Evolutionary conservation across 2,329 filamentous ascomycete species (phyloP).

Genomic region (Colletotrichum sp.): DNA sequence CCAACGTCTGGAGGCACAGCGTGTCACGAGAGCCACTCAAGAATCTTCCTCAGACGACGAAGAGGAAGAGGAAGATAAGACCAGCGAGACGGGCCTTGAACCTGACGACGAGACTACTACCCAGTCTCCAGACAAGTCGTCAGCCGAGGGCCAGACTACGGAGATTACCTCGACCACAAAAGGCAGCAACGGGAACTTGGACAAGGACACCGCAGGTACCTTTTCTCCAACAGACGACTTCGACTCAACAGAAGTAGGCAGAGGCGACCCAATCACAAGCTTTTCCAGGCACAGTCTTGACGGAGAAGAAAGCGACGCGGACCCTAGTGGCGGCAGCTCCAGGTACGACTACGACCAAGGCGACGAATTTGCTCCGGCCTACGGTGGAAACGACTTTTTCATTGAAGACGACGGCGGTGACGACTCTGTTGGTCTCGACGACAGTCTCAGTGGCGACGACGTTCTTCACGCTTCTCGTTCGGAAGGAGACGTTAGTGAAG

Average conservation of each 20-base stretch:
- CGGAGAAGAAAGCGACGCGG: background rate
- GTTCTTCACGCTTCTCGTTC: background rate
- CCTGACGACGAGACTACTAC: background rate
- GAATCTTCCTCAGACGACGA: background rate
- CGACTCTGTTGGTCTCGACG: background rate
- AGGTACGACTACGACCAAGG: background rate
- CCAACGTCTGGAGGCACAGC: background rate
- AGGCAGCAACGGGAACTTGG: background rate
- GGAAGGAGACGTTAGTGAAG: background rate
- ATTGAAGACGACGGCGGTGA: background rate
- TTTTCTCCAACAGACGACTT: background rate
- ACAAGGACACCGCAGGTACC: background rate
- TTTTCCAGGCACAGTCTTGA: background rate
- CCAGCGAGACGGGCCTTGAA: background rate
- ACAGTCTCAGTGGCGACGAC: background rate
- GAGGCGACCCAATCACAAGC: background rate
- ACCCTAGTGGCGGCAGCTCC: background rate
- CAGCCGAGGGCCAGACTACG: background rate
- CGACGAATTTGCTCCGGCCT: background rate
- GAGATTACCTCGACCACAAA: background rate
- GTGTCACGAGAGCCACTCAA: background rate
- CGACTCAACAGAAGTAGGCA: background rate
- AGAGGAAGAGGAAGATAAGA: background rate
- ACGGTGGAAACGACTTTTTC: background rate
- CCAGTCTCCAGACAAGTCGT: background rate